Evolutionary conservation across 1,284 basidiomycete genomes (phyloP).

Genomic region (Trametes hirsuta): DNA sequence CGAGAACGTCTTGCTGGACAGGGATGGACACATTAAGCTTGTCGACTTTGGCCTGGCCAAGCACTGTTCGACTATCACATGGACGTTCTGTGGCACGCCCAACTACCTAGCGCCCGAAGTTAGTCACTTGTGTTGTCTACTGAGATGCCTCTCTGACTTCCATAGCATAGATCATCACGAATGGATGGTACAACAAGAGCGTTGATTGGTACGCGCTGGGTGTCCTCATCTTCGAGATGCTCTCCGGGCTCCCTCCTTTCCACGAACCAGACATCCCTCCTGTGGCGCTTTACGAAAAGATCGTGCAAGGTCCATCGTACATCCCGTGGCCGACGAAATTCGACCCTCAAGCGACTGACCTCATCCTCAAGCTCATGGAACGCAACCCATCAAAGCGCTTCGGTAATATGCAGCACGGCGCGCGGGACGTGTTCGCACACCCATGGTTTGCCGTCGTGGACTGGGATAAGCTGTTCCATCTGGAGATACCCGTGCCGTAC

Average conservation of each 20-base stretch:
- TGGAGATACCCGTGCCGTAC: slow-evolving; percentile 96
- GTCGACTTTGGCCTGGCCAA: slow-evolving; percentile 99
- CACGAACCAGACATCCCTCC: slow-evolving; percentile 70
- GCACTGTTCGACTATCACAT: slow-evolving; percentile 87
- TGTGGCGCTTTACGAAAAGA: slow-evolving; percentile 78
- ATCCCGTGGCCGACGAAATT: slow-evolving; percentile 91
- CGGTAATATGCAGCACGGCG: slow-evolving; percentile 92
- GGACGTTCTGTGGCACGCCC: slow-evolving; percentile 97
- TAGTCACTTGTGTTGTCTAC: not conserved
- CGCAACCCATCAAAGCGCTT: slow-evolving; percentile 90
- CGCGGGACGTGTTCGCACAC: slow-evolving; percentile 93
- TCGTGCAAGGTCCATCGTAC: slow-evolving; percentile 71
- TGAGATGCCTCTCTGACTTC: not conserved
- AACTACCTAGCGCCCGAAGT: slow-evolving; percentile 96
- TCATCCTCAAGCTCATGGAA: slow-evolving; percentile 91
- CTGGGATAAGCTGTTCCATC: slow-evolving; percentile 82
- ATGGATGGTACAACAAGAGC: slow-evolving; percentile 94
- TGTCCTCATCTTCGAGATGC: slow-evolving; percentile 97
- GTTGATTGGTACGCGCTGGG: slow-evolving; percentile 99
- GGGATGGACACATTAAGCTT: slow-evolving; percentile 97
- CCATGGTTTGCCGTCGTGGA: slow-evolving; percentile 98
- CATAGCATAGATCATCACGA: slow-evolving; percentile 70
- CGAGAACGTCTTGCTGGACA: slow-evolving; percentile 92
- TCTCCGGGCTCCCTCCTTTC: slow-evolving; percentile 84
- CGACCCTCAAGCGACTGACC: slow-evolving; percentile 81